Evolutionary conservation across 140 eudicot species (phyloP).

Genomic region (Stevia rebaudiana): DNA sequence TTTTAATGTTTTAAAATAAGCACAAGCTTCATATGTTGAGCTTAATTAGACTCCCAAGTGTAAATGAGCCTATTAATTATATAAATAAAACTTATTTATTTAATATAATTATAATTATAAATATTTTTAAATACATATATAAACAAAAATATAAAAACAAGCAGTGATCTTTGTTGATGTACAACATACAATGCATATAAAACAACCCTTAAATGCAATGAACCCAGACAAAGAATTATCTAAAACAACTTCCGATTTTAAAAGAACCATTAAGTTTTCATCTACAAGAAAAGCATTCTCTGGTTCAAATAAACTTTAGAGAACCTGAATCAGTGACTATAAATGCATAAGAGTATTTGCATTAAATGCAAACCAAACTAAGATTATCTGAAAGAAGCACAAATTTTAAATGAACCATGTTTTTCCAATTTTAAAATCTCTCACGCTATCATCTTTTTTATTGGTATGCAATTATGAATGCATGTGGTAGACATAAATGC

Average conservation of each 20-base stretch:
- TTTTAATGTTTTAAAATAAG: not conserved
- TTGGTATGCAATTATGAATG: conserved; percentile 22
- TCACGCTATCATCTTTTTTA: conserved; percentile 9
- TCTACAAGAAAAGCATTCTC: not conserved
- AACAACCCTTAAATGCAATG: conserved; percentile 11
- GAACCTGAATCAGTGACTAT: not conserved
- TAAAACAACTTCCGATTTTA: conserved; percentile 5
- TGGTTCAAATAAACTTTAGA: not conserved
- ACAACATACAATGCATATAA: conserved; percentile 4
- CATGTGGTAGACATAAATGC: conserved; percentile 32
- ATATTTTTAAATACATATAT: too few species aligned
- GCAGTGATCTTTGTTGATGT: conserved; percentile 14
- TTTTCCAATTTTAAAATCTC: not conserved
- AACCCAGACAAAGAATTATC: conserved; percentile 13
- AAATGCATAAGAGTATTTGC: not conserved
- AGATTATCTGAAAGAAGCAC: not conserved
- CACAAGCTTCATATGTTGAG: not conserved
- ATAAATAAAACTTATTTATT: too few species aligned
- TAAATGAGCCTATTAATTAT: too few species aligned
- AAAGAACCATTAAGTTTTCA: not conserved
- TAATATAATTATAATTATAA: too few species aligned
- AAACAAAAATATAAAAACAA: not conserved
- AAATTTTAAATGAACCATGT: not conserved
- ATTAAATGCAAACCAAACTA: conserved; percentile 9
- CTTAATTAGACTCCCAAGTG: too few species aligned